Evolutionary conservation across 2,329 filamentous ascomycete genomes (phyloP).

Genomic region (Fusarium sp.): DNA sequence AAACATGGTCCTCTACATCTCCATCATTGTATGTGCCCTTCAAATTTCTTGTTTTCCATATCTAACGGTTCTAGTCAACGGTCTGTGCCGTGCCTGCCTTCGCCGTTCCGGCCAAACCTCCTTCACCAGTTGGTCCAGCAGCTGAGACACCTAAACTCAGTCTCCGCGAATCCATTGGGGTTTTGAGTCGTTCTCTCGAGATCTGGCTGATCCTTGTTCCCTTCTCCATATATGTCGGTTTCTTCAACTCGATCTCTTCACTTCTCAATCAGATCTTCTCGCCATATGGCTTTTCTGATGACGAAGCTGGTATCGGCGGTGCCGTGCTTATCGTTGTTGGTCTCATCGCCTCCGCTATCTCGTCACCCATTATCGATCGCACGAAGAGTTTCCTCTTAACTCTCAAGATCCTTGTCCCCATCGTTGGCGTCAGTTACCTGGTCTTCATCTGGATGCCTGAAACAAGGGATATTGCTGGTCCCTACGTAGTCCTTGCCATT

Average conservation of each 20-base stretch:
- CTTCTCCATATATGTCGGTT: conserved; percentile 85
- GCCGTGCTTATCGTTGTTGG: conserved; percentile 90
- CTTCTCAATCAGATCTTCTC: conserved; percentile 89
- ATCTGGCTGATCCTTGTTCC: conserved; percentile 83
- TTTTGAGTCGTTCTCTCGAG: conserved; percentile 66
- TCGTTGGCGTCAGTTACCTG: conserved; percentile 78
- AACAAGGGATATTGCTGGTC: conserved; percentile 67
- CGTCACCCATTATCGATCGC: conserved; percentile 83
- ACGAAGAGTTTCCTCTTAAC: conserved; percentile 80
- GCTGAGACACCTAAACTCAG: conserved; percentile 65
- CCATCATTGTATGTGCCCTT: conserved; percentile 72
- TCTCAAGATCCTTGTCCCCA: conserved; percentile 77
- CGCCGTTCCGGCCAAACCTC: conserved; percentile 79
- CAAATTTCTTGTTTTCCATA: background rate
- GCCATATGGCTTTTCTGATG: conserved; percentile 85
- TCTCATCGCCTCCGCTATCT: conserved; percentile 77
- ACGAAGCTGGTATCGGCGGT: conserved; percentile 87
- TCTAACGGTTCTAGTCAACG: conserved; percentile 45
- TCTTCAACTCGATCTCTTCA: conserved; percentile 92
- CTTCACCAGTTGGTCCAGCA: conserved; percentile 78
- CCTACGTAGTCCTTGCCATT: conserved; percentile 77
- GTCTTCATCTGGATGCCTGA: conserved; percentile 79
- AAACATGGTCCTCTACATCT: conserved; percentile 82
- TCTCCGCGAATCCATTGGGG: conserved; percentile 59
- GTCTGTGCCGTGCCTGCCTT: conserved; percentile 75